Evolutionary conservation across 345 rosid species (phyloP).

Genomic region (Sisymbrium irio): DNA sequence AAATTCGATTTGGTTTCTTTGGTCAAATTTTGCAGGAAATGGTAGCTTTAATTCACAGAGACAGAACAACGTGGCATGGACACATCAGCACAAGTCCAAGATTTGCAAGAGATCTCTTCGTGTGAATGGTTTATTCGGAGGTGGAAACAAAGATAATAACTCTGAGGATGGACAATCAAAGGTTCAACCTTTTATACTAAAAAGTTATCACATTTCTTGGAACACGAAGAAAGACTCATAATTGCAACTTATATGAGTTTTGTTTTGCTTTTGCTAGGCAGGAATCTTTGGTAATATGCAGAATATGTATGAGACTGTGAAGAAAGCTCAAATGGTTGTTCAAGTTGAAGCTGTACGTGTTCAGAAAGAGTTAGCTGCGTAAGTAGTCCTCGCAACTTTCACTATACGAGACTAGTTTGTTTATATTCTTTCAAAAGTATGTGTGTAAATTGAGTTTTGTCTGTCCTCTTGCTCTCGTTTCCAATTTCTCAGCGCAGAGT

Average conservation of each 20-base stretch:
- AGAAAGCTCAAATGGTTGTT: slow-evolving; percentile 98
- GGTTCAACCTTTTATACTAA: slow-evolving; percentile 37
- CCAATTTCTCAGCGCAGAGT: slow-evolving; percentile 67
- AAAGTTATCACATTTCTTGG: not conserved
- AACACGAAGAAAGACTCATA: not conserved
- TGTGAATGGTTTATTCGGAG: slow-evolving; percentile 75
- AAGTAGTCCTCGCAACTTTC: slow-evolving; percentile 30
- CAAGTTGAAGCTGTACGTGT: slow-evolving; percentile 93
- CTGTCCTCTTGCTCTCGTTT: slow-evolving; percentile 25
- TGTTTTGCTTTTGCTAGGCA: slow-evolving; percentile 48
- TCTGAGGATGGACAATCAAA: slow-evolving; percentile 65
- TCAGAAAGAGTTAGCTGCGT: slow-evolving; percentile 89
- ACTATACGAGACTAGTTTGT: not conserved
- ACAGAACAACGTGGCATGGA: slow-evolving; percentile 31
- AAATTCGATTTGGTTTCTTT: not conserved
- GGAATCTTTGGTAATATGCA: slow-evolving; percentile 92
- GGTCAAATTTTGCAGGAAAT: slow-evolving; percentile 10
- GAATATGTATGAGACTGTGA: slow-evolving; percentile 84
- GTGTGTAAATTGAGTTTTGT: slow-evolving; percentile 10
- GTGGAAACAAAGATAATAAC: slow-evolving; percentile 60
- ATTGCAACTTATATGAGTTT: slow-evolving; percentile 16
- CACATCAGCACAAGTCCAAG: slow-evolving; percentile 17
- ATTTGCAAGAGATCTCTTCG: slow-evolving; percentile 39
- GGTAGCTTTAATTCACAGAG: slow-evolving; percentile 34
- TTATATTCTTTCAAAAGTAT: not conserved